A percentile compares a stretch with the other conserved stretches of the same genome.
phyloP scores from a whole-genome alignment of 495 filamentous ascomycete species.

The Neurospora africana region DNA sequence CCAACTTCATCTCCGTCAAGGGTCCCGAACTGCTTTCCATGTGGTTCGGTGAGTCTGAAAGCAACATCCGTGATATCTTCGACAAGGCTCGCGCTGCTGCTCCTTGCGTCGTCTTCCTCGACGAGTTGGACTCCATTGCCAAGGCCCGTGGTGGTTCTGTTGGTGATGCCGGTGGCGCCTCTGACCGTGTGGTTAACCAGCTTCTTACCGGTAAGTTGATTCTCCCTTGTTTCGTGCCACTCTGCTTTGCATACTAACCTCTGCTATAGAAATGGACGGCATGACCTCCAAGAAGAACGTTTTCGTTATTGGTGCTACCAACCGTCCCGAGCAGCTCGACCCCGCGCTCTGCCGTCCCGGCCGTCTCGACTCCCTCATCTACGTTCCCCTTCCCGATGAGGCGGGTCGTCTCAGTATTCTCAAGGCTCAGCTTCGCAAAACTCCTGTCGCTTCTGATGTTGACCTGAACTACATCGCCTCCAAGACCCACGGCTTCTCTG shows the following conservation, averaged over 20 bases:
- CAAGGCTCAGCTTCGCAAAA: constrained; percentile 96
- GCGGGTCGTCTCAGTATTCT: constrained; percentile 77
- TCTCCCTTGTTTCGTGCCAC: neutral
- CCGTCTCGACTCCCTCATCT: constrained; percentile 96
- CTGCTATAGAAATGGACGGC: constrained; percentile 78
- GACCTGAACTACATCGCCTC: constrained; percentile 85
- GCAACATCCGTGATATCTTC: constrained; percentile 99
- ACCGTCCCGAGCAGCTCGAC: constrained; percentile 96
- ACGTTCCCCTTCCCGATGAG: constrained; percentile 93
- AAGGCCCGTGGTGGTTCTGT: constrained; percentile 97
- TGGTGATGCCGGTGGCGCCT: constrained; percentile 95
- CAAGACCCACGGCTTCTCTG: constrained; percentile 97
- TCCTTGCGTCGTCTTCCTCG: constrained; percentile 97
- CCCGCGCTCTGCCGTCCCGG: constrained; percentile 95
- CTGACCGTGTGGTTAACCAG: constrained; percentile 99
- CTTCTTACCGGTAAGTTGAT: constrained; percentile 77
- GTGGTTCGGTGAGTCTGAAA: constrained; percentile 99
- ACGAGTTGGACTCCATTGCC: constrained; percentile 97
- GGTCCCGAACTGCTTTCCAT: constrained; percentile 95
- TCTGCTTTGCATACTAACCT: constrained; percentile 30
- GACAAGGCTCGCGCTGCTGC: constrained; percentile 98
- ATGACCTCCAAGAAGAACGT: constrained; percentile 99
- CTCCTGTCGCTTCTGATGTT: constrained; percentile 79
- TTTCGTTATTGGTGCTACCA: constrained; percentile 98
- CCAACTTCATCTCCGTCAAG: constrained; percentile 99